These are phyloP conservation scores for Sporisorium reilianum DNA, from an alignment of 1,284 basidiomycete species.

Conservation along the genomic window DNA sequence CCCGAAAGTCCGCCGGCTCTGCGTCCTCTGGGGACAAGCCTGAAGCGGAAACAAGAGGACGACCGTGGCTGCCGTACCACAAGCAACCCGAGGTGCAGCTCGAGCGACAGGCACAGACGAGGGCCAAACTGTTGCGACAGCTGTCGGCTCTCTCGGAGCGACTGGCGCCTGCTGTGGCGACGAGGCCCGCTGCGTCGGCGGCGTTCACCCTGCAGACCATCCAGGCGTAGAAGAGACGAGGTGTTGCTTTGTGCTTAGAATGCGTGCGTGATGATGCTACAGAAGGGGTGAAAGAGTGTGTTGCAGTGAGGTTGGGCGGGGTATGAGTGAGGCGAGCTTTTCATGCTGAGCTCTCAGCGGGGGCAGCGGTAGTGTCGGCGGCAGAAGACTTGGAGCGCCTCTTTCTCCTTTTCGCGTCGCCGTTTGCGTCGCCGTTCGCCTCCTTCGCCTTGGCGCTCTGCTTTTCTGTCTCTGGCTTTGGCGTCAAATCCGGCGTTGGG, in stretches of 20 bases:
- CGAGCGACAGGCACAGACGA: conserved; percentile 21
- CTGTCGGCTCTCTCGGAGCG: conserved; percentile 20
- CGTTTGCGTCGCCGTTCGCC: conserved; percentile 1
- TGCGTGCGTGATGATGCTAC: conserved; percentile 3
- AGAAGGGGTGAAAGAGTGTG: neutral
- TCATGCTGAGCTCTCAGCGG: conserved; percentile 19
- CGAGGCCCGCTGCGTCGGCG: neutral
- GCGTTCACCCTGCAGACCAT: conserved; percentile 13
- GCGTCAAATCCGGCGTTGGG: neutral
- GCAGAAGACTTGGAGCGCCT: conserved; percentile 1
- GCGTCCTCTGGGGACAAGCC: neutral
- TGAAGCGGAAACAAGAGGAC: conserved; percentile 1
- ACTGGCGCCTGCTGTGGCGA: neutral
- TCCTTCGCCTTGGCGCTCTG: neutral
- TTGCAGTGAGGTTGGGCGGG: neutral
- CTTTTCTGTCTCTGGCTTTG: neutral
- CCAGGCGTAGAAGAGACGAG: neutral
- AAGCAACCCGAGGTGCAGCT: conserved; percentile 39
- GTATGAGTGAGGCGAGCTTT: neutral
- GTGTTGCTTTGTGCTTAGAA: conserved; percentile 1
- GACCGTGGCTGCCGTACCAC: conserved; percentile 44
- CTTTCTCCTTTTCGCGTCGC: conserved; percentile 6
- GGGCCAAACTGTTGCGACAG: conserved; percentile 18
- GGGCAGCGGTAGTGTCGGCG: conserved; percentile 1
- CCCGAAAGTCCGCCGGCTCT: neutral